Percentiles rank a stretch among this genome's conserved stretches.
Conservation (phyloP, 805 yeast genomes). For the Candida taoyuanica region DNA sequence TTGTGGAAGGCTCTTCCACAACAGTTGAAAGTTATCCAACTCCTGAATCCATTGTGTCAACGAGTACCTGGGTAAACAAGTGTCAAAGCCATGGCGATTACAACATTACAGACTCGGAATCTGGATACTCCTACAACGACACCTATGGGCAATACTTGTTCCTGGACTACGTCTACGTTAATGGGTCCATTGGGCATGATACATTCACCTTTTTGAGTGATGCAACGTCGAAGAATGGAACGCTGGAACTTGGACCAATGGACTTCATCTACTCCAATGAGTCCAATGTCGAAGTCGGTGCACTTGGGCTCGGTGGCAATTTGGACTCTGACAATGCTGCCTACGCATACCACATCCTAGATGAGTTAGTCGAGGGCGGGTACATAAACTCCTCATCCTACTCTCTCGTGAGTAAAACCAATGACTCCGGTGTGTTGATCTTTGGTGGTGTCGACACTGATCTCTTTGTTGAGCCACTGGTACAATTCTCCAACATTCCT, state of each 20-base stretch:
- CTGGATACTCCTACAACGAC: neutral
- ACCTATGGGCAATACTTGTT: constrained; percentile 5
- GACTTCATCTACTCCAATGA: constrained; percentile 36
- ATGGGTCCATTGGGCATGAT: constrained; percentile 21
- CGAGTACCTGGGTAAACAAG: neutral
- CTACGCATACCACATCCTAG: constrained; percentile 26
- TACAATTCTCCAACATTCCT: constrained; percentile 47
- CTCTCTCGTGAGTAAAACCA: constrained; percentile 34
- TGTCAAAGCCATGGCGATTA: constrained; percentile 20
- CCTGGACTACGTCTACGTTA: constrained; percentile 15
- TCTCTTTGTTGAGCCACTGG: constrained; percentile 42
- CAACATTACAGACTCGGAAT: constrained; percentile 4
- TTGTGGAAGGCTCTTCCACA: constrained; percentile 8
- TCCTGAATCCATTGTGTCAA: neutral
- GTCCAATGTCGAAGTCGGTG: constrained; percentile 37
- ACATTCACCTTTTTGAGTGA: constrained; percentile 1
- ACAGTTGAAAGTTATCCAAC: neutral
- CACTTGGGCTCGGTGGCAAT: constrained; percentile 41
- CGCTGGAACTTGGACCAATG: constrained; percentile 21
- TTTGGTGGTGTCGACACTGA: constrained; percentile 56
- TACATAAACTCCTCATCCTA: constrained; percentile 37
- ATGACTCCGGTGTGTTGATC: constrained; percentile 34
- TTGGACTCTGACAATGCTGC: neutral
- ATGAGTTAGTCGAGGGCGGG: constrained; percentile 27
- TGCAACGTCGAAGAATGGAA: neutral